Evolutionary conservation across 108 stramenopile genomes (phyloP).

Genomic region (Conticribra weissflogii): DNA sequence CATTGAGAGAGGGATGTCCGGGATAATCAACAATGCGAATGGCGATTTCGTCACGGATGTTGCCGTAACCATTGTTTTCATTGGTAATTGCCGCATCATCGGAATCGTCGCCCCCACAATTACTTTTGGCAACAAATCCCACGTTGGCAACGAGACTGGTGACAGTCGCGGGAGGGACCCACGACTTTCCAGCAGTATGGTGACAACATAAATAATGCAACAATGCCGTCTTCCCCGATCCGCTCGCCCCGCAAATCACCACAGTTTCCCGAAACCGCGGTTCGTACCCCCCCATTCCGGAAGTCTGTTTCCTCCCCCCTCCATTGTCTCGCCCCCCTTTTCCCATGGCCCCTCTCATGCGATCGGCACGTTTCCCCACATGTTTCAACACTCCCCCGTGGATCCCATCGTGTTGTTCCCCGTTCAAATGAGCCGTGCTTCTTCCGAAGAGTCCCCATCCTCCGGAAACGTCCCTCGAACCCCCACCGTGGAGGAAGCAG

Average conservation of each 20-base stretch:
- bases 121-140: slow-evolving; percentile 28
- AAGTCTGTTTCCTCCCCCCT: no score
- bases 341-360: background rate
- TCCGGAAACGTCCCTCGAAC: background rate
- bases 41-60: no score
- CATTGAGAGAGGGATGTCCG: slow-evolving; percentile 53
- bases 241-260: slow-evolving; percentile 27
- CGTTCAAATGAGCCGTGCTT: slow-evolving; percentile 24
- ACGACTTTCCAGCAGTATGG: background rate
- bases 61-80: slow-evolving; percentile 7
- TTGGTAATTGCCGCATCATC: background rate
- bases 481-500: background rate
- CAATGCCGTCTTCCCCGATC: slow-evolving; percentile 43
- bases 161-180: slow-evolving; percentile 54
- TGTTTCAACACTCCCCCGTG: slow-evolving; percentile 12
- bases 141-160: slow-evolving; percentile 70
- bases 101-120: background rate
- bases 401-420: slow-evolving; percentile 14
- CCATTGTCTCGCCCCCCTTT: background rate
- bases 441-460: background rate
- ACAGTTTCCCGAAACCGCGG: slow-evolving; percentile 40
- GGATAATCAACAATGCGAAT: slow-evolving; percentile 75
- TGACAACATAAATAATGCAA: slow-evolving; percentile 32
- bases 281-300: slow-evolving; percentile 5
- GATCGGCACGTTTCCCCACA: no score